phyloP scores from a whole-genome alignment of 2,329 filamentous ascomycete genomes.

The Colletotrichum cuscutae region DNA sequence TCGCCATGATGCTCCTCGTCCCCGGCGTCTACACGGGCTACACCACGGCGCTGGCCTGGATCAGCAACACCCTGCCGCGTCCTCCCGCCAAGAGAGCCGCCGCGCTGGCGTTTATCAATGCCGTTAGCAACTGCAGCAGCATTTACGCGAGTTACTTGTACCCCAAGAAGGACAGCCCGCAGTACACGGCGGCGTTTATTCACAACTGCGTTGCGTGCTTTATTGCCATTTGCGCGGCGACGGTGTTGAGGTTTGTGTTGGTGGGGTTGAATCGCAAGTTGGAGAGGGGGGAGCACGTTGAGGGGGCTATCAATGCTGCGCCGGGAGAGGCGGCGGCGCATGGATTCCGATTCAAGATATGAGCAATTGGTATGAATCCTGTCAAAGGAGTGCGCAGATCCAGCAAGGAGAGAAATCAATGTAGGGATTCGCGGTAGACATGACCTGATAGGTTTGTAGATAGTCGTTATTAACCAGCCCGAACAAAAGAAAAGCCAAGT shows the following conservation, averaged over 20 bases:
- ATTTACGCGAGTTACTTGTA: constrained; percentile 81
- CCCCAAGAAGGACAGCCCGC: constrained; percentile 55
- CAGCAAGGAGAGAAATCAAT: no score
- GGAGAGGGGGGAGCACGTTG: constrained; percentile 68
- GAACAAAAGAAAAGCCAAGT: no score
- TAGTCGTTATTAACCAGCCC: no score
- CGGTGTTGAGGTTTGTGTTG: constrained; percentile 71
- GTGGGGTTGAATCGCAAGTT: constrained; percentile 75
- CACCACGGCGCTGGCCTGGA: constrained; percentile 77
- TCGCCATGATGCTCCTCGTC: constrained; percentile 54
- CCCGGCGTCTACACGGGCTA: constrained; percentile 51
- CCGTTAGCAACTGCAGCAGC: constrained; percentile 52
- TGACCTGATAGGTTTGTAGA: no score
- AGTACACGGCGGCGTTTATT: constrained; percentile 68
- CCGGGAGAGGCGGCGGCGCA: constrained; percentile 66
- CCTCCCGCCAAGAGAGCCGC: constrained; percentile 78
- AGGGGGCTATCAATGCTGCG: constrained; percentile 65
- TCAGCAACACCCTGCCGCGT: constrained; percentile 77
- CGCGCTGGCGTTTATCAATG: constrained; percentile 81
- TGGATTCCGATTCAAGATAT: constrained; percentile 75
- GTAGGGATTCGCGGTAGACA: no score
- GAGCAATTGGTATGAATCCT: background rate
- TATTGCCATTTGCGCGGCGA: constrained; percentile 72
- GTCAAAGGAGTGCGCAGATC: no score
- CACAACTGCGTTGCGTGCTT: constrained; percentile 75